Percentiles rank a stretch among this genome's conserved stretches.
These are phyloP conservation scores for Phlebopus sp. DNA, from an alignment of 1,284 basidiomycete genomes.

Conservation along the genomic window DNA sequence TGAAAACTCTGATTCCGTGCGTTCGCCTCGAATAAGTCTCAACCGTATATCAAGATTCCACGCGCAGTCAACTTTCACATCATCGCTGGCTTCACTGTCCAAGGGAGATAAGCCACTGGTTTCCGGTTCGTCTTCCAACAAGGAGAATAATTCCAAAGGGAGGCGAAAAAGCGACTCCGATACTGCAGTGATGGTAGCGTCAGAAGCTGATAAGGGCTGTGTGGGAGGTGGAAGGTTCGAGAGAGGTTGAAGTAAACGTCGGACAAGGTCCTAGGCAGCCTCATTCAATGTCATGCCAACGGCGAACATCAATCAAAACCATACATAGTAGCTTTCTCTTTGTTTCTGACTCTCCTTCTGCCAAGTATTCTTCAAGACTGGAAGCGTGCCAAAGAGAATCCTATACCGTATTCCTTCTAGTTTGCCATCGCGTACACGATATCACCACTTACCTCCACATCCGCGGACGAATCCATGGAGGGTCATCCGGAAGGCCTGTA, in stretches of 20 bases:
- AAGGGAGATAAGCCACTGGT: conserved; percentile 44
- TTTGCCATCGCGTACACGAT: neutral
- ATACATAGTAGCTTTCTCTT: conserved; percentile 67
- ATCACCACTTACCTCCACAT: conserved; percentile 62
- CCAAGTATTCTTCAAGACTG: conserved; percentile 58
- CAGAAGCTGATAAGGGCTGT: conserved; percentile 40
- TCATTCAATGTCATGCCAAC: conserved; percentile 5
- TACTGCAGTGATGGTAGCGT: conserved; percentile 48
- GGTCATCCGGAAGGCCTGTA: conserved; percentile 67
- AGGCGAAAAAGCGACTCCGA: conserved; percentile 58
- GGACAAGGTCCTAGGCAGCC: conserved; percentile 57
- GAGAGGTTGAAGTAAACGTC: conserved; percentile 57
- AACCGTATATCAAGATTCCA: conserved; percentile 54
- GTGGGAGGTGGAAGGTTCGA: conserved; percentile 45
- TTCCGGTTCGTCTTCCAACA: conserved; percentile 54
- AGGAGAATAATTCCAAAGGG: conserved; percentile 48
- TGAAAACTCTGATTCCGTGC: conserved; percentile 16
- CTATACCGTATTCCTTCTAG: conserved; percentile 34
- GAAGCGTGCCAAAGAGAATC: conserved; percentile 60
- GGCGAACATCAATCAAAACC: conserved; percentile 20
- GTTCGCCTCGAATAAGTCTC: conserved; percentile 39
- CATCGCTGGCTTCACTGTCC: conserved; percentile 46
- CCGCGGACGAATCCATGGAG: conserved; percentile 67
- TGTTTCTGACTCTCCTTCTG: conserved; percentile 54
- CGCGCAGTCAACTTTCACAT: conserved; percentile 49